Evolutionary conservation across 306 rosid genomes (phyloP).

Genomic region (Vigna radiata): DNA sequence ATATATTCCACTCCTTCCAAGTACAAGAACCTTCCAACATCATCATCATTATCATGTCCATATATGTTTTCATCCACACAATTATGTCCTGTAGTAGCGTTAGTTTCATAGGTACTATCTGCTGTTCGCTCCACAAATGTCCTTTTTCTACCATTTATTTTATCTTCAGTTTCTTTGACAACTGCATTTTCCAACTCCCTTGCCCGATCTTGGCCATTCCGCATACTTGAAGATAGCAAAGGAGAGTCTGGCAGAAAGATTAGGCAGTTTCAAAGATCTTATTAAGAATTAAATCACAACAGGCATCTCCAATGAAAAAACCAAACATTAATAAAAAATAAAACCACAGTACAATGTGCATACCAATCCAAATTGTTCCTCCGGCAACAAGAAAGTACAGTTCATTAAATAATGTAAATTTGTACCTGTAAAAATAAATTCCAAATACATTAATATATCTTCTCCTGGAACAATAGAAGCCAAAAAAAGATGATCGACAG

Average conservation of each 20-base stretch:
- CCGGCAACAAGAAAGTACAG: constrained; percentile 99
- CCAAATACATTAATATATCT: constrained; percentile 21
- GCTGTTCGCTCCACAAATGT: constrained; percentile 44
- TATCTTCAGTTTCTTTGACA: constrained; percentile 56
- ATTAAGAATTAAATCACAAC: constrained; percentile 13
- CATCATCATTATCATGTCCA: constrained; percentile 53
- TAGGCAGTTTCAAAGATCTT: constrained; percentile 32
- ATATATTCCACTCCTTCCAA: constrained; percentile 97
- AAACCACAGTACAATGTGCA: constrained; percentile 36
- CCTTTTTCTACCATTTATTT: constrained; percentile 52
- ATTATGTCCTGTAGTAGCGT: constrained; percentile 43
- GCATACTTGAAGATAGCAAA: constrained; percentile 45
- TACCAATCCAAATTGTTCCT: constrained; percentile 99
- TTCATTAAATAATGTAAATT: constrained; percentile 92
- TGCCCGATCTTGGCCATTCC: constrained; percentile 51
- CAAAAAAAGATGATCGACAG: constrained; percentile 11
- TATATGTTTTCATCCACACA: constrained; percentile 42
- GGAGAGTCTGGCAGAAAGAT: constrained; percentile 68
- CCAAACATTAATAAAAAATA: constrained; percentile 23
- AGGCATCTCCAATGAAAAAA: constrained; percentile 28
- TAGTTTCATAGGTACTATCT: constrained; percentile 47
- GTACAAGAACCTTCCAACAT: constrained; percentile 94
- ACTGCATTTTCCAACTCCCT: constrained; percentile 51
- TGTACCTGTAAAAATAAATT: constrained; percentile 75
- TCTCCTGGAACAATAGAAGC: constrained; percentile 14